Evolutionary conservation across 2,329 filamentous ascomycete species (phyloP).

Genomic region (Chrysosporium keratinophilum): DNA sequence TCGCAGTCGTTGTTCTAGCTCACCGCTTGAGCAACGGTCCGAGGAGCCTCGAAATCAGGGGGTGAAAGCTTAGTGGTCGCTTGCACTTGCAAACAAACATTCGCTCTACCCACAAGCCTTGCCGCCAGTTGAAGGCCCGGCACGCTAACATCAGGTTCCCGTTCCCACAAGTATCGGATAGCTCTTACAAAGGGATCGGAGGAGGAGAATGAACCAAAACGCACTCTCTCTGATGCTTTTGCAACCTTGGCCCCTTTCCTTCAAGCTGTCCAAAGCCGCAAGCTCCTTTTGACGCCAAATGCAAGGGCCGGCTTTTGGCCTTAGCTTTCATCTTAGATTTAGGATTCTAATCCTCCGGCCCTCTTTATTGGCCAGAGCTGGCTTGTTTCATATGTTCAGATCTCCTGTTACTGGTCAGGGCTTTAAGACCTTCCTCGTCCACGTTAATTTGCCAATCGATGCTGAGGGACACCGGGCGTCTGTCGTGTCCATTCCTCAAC

Average conservation of each 20-base stretch:
- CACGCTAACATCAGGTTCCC: not conserved
- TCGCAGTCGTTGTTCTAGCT: constrained; percentile 11
- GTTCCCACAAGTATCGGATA: constrained; percentile 9
- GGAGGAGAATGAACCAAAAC: not conserved
- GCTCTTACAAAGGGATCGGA: constrained; percentile 15
- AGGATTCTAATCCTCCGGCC: constrained; percentile 13
- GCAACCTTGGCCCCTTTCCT: constrained; percentile 1
- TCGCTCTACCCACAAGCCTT: constrained; percentile 10
- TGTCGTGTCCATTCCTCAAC: not conserved
- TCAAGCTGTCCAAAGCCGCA: constrained; percentile 16
- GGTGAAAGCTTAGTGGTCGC: constrained; percentile 12
- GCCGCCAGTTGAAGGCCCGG: constrained; percentile 1
- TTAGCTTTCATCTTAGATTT: constrained; percentile 14
- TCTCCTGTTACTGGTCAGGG: not conserved
- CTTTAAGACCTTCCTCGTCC: constrained; percentile 14
- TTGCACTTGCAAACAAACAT: constrained; percentile 16
- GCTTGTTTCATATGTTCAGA: constrained; percentile 11
- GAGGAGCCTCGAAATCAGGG: constrained; percentile 16
- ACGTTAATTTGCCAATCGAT: constrained; percentile 6
- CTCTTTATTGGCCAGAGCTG: constrained; percentile 14
- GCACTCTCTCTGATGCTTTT: not conserved
- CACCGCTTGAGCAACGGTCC: constrained; percentile 16
- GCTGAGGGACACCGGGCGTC: not conserved
- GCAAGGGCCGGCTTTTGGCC: constrained; percentile 15
- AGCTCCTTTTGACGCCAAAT: constrained; percentile 12